Evolutionary conservation across 345 rosid genomes (phyloP), one percentile per base, ranked within the genome.

Genomic region (Sisymbrium irio): DNA sequence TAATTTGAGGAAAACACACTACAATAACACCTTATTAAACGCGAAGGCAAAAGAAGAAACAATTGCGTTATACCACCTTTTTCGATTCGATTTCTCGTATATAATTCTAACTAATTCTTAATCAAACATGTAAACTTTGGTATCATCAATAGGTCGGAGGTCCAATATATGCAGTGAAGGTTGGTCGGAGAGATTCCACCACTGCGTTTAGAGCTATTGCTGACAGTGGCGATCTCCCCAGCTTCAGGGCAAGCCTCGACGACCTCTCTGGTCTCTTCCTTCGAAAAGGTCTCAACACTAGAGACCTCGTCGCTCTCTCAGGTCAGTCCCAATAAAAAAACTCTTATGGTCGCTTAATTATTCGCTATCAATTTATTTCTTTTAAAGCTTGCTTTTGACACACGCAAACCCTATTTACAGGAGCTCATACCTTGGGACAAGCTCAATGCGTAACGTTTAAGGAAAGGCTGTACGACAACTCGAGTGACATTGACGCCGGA

Each of bases 271-370:
- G 28, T 12, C 75, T 73, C 57, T 83, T 90, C 30, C 28, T 41
- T 1, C 71, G 69, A 3, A 85, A 85, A 20, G 89, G 89, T 1
- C 85, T 88, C 6, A 81, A 76, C 67, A 83, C 78, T 4, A 72
- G 77, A 51, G 90, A 86, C 71, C 84, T 84, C 53, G 93, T 87
- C 60, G 92, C 92, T 18, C 72, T 89, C 13, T 87, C 89, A 25
- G 89, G 81, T 78, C 60, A 76, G 45, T 53, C 39, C 25, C 13
- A 36, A 3, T 12, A 7, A 49, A 46, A 46, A 35, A 32, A 3
- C 13, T 15, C 5, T 45, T 28, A 13, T 17, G 46, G 2, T 45
- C 1, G 9, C 11, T 45, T 22, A 22, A n/a, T n/a, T 14, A 5
- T 63, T 36, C 30, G 39, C 9, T 33, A 19, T 57, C 62, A 57